Conservation (phyloP, 768 basidiomycete species). For the Hortiboletus campestris region DNA sequence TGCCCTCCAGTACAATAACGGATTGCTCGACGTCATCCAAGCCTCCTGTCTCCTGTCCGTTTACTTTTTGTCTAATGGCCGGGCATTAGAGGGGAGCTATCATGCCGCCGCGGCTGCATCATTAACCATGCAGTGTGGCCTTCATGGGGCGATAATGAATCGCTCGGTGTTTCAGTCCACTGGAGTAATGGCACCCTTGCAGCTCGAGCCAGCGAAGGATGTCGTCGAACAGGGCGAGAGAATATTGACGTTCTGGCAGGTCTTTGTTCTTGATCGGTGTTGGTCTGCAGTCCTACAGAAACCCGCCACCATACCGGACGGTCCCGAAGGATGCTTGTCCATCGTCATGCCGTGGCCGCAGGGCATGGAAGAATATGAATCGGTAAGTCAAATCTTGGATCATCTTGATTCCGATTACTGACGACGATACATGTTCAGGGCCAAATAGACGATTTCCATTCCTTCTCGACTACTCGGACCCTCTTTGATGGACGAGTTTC, state of each 20-base stretch:
- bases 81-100: conserved; percentile 75
- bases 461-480: conserved; percentile 57
- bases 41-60: conserved; percentile 72
- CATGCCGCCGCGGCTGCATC: conserved; percentile 74
- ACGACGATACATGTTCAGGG: conserved; percentile 45
- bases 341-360: conserved; percentile 80
- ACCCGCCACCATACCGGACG: conserved; percentile 64
- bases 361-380: conserved; percentile 67
- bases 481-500: conserved; percentile 63
- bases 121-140: conserved; percentile 69
- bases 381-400: conserved; percentile 42
- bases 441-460: conserved; percentile 47
- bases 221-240: conserved; percentile 66
- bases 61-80: conserved; percentile 76
- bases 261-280: conserved; percentile 75
- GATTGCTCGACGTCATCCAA: conserved; percentile 68
- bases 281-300: conserved; percentile 76
- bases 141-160: conserved; percentile 46
- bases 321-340: conserved; percentile 51
- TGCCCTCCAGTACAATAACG: conserved; percentile 54
- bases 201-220: conserved; percentile 57
- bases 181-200: conserved; percentile 37
- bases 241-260: conserved; percentile 80
- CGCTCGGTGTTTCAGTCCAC: conserved; percentile 35
- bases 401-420: conserved; percentile 7